Conservation (phyloP, 495 filamentous ascomycete species). For the Talaromyces liani region DNA sequence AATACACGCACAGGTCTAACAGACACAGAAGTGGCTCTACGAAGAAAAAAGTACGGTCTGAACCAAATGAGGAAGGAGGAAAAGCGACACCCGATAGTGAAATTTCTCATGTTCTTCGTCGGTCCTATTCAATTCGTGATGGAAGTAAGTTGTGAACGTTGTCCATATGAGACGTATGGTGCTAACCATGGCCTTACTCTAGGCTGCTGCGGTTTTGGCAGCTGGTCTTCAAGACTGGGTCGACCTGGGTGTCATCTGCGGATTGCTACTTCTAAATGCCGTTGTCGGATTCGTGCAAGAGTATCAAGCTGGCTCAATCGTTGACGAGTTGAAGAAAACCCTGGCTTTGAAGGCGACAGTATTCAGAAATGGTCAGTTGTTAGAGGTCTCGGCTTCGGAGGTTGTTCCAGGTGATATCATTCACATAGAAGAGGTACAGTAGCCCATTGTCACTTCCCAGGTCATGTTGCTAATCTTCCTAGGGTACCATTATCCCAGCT, state of each 20-base stretch:
- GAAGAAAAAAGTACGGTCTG: slow-evolving; percentile 73
- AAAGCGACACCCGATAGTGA: slow-evolving; percentile 74
- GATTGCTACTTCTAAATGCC: slow-evolving; percentile 72
- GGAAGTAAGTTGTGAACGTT: slow-evolving; percentile 55
- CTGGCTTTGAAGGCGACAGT: slow-evolving; percentile 80
- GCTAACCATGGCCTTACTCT: slow-evolving; percentile 7
- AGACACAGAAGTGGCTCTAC: slow-evolving; percentile 55
- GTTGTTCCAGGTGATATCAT: slow-evolving; percentile 89
- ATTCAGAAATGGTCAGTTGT: slow-evolving; percentile 63
- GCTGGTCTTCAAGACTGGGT: slow-evolving; percentile 72
- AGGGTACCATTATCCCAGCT: slow-evolving; percentile 82
- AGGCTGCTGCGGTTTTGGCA: slow-evolving; percentile 69
- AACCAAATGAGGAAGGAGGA: slow-evolving; percentile 81
- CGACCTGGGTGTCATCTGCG: slow-evolving; percentile 72
- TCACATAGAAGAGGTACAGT: slow-evolving; percentile 65
- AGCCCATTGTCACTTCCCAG: background rate
- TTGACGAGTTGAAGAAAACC: slow-evolving; percentile 86
- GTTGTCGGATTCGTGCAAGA: slow-evolving; percentile 82
- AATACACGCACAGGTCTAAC: slow-evolving; percentile 63
- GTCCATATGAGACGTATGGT: background rate
- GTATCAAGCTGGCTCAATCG: slow-evolving; percentile 83
- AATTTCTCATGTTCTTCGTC: slow-evolving; percentile 78
- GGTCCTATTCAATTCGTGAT: slow-evolving; percentile 93
- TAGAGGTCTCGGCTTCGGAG: slow-evolving; percentile 67
- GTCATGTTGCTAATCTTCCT: background rate